Base-by-base conservation (phyloP, 2,329 filamentous ascomycete species). In the Bipolaris oryzae region DNA sequence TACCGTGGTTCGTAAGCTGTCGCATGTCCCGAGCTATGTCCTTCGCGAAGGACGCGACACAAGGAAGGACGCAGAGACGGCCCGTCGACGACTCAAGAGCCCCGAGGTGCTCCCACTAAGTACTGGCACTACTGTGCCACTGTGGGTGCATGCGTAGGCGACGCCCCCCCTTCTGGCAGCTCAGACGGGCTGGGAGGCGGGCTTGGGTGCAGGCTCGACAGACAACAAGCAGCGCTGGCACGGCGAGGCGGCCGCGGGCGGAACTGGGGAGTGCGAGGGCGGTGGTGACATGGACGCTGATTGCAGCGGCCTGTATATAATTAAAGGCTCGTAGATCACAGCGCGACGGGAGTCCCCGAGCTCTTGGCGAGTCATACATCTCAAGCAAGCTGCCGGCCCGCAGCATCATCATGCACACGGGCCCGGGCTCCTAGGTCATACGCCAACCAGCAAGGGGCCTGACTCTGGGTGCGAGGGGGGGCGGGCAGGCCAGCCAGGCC, bases 241-340 rank as follows among this genome's bases (percentile, higher is more conserved):
- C 15, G 28, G 31, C 21, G 49, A 48, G 15, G 47, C 23, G 15
- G 21, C 21, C 21, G 34, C 4, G n/a, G 15, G 42, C 31, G 21
- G 23, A 23, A 6, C 21, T 23, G n/a, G 21, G 3, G 21, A 23
- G 21, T 4, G 21, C 21, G 21, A 23, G n/a, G 15, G 42, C 31
- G 21, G 23, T 38, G 16, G n/a, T 38, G 37, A 20, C 16, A 38
- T 10, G 37, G 9, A 5, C 10, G 28, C 20, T 37, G 39, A 34
- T 33, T 50, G 50, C 55, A 43, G 55, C 43, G 41, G 46, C 50
- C 50, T 55, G 50, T 56, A 41, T 50, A 60, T 52, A 55, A 64
- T 63, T 59, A 62, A 64, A 64, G 59, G 59, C 57, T 60, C 55
- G 62, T 52, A 59, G 62, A 65, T 65, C 61, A 62, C 63, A 65